These are phyloP conservation scores for Globisporangium viniferum DNA, from an alignment of 352 stramenopile genomes.

Conservation along the genomic window DNA sequence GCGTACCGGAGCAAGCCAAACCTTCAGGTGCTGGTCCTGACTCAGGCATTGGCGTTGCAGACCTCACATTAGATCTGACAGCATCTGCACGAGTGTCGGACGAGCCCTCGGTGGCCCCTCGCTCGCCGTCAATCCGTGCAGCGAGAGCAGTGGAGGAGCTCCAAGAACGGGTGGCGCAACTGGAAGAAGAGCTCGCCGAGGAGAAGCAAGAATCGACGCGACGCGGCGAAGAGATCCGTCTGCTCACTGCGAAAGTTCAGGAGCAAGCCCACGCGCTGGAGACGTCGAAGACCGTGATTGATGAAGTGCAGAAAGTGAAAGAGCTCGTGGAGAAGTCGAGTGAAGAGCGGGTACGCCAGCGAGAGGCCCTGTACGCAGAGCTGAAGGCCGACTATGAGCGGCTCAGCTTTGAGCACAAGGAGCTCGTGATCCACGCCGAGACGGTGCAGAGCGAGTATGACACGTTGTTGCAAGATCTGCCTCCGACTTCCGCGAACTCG, in stretches of 20 bases:
- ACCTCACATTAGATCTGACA: slow-evolving; percentile 30
- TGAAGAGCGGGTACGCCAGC: slow-evolving; percentile 68
- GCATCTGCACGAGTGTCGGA: slow-evolving; percentile 6
- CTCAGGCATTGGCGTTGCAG: slow-evolving; percentile 9
- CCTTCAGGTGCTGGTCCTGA: background rate
- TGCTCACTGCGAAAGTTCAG: slow-evolving; percentile 60
- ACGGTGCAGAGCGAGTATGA: slow-evolving; percentile 76
- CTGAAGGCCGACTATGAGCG: slow-evolving; percentile 66
- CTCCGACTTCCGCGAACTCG: slow-evolving; percentile 26
- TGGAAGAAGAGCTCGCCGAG: slow-evolving; percentile 78
- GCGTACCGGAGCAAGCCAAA: background rate
- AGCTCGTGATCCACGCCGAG: slow-evolving; percentile 74
- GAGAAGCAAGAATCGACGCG: slow-evolving; percentile 78
- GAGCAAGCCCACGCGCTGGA: slow-evolving; percentile 62
- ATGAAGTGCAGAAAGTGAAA: slow-evolving; percentile 70
- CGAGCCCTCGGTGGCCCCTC: slow-evolving; percentile 5
- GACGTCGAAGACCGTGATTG: slow-evolving; percentile 49
- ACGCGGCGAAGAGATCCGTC: slow-evolving; percentile 70
- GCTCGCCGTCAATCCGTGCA: slow-evolving; percentile 50
- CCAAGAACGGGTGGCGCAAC: slow-evolving; percentile 59
- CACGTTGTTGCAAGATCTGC: slow-evolving; percentile 51
- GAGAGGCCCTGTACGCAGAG: slow-evolving; percentile 51
- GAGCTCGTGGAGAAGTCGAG: slow-evolving; percentile 56
- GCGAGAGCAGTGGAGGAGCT: slow-evolving; percentile 63
- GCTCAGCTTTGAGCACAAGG: slow-evolving; percentile 82